These are phyloP conservation scores for Hypoxylon lienhwacheense DNA, from an alignment of 495 filamentous ascomycete species.

Conservation along the genomic window DNA sequence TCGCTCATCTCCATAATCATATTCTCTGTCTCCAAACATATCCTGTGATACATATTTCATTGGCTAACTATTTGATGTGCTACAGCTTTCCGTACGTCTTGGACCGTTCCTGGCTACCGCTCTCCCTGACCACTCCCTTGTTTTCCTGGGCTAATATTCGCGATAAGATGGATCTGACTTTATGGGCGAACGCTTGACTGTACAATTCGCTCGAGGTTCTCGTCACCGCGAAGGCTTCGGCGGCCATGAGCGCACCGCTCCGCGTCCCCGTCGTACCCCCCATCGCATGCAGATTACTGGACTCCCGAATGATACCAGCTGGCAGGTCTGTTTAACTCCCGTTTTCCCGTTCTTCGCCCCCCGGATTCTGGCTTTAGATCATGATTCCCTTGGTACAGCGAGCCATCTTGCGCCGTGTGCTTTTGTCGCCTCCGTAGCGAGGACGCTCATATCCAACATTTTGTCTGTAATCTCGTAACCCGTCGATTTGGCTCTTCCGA, in stretches of 20 bases:
- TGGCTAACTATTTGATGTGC: constrained; percentile 39
- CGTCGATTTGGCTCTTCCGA: constrained; percentile 32
- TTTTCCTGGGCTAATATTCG: constrained; percentile 47
- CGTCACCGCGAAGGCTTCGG: constrained; percentile 79
- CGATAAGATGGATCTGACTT: constrained; percentile 90
- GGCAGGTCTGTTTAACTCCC: constrained; percentile 90
- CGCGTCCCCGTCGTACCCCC: constrained; percentile 90
- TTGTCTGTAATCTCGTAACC: constrained; percentile 34
- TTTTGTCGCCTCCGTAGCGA: constrained; percentile 31
- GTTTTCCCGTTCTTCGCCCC: constrained; percentile 60
- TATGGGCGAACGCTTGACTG: constrained; percentile 93
- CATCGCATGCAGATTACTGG: constrained; percentile 97
- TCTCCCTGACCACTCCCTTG: constrained; percentile 32
- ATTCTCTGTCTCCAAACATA: background rate
- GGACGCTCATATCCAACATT: constrained; percentile 28
- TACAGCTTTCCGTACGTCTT: constrained; percentile 60
- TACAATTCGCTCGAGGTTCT: constrained; percentile 94
- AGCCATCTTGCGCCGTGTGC: constrained; percentile 33
- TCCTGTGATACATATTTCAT: constrained; percentile 10
- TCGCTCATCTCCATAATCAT: constrained; percentile 13
- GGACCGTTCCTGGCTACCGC: constrained; percentile 37
- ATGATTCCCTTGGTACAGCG: constrained; percentile 42
- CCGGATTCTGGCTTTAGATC: constrained; percentile 45
- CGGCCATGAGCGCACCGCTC: constrained; percentile 72
- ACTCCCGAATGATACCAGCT: constrained; percentile 97